Conservation (phyloP, 139 green algal genomes). For the Asterochloris sp. region DNA sequence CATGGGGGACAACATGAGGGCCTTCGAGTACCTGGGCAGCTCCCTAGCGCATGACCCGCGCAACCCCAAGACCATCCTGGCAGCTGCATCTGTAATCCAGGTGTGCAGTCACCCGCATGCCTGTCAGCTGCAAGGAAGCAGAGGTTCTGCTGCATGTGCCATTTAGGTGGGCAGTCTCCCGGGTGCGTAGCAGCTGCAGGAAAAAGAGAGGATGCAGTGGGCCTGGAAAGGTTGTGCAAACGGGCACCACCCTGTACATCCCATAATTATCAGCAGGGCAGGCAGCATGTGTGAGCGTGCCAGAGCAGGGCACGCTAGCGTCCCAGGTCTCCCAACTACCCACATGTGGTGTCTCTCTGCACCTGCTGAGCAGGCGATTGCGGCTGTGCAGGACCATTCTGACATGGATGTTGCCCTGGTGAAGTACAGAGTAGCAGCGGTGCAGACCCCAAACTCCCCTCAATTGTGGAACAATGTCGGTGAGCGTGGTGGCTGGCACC, state of each 20-base stretch:
- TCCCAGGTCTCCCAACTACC: slow-evolving; percentile 4
- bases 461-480: slow-evolving; percentile 85
- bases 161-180: no score
- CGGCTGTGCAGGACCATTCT: slow-evolving; percentile 56
- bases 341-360: slow-evolving; percentile 30
- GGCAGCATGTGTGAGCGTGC: no score
- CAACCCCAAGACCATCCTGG: slow-evolving; percentile 72
- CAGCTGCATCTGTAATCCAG: slow-evolving; percentile 73
- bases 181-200: no score
- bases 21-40: slow-evolving; percentile 66
- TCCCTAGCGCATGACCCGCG: slow-evolving; percentile 61
- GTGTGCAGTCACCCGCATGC: slow-evolving; percentile 28
- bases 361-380: neutral
- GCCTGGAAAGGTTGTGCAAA: neutral
- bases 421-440: slow-evolving; percentile 77
- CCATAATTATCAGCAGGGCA: no score
- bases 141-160: no score
- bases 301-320: no score
- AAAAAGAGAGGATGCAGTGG: no score
- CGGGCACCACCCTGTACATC: neutral
- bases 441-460: slow-evolving; percentile 63
- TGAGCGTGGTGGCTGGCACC: neutral
- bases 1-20: slow-evolving; percentile 58
- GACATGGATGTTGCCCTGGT: slow-evolving; percentile 78
- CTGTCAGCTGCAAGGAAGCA: neutral